Conservation (phyloP, 164 flowering plant genomes). For the Chloranthus sessilifolius region DNA sequence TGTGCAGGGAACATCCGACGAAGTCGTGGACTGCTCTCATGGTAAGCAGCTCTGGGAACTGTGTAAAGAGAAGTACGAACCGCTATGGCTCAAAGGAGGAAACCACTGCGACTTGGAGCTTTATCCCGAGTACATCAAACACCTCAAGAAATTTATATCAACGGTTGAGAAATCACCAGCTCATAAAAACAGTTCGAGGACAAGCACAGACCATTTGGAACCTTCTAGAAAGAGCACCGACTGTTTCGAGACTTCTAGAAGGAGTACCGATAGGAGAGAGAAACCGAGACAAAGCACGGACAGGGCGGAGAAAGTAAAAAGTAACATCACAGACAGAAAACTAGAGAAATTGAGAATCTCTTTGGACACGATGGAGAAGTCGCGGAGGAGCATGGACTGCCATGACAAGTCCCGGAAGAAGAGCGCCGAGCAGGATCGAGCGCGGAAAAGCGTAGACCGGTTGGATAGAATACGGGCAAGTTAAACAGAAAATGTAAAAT, state of each 20-base stretch:
- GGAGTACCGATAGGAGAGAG: slow-evolving; percentile 38
- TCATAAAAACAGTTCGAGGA: slow-evolving; percentile 41
- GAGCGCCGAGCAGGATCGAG: slow-evolving; percentile 61
- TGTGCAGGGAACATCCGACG: slow-evolving; percentile 82
- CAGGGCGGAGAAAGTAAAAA: slow-evolving; percentile 40
- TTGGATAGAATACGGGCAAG: slow-evolving; percentile 58
- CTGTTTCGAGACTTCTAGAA: slow-evolving; percentile 38
- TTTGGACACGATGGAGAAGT: slow-evolving; percentile 60
- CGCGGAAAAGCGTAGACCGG: slow-evolving; percentile 75
- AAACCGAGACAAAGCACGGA: slow-evolving; percentile 38
- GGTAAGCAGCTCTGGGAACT: slow-evolving; percentile 85
- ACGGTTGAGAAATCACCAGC: slow-evolving; percentile 62
- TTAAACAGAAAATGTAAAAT: slow-evolving; percentile 10
- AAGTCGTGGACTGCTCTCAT: slow-evolving; percentile 84
- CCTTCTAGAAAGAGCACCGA: slow-evolving; percentile 47
- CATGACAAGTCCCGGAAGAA: slow-evolving; percentile 55
- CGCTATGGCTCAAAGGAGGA: slow-evolving; percentile 86
- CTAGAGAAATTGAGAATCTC: slow-evolving; percentile 43
- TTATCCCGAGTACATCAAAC: slow-evolving; percentile 67
- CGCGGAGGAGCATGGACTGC: slow-evolving; percentile 72
- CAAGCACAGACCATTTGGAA: slow-evolving; percentile 40
- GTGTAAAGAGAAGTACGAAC: slow-evolving; percentile 84
- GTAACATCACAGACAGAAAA: slow-evolving; percentile 32
- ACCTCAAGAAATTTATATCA: slow-evolving; percentile 71
- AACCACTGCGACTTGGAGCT: slow-evolving; percentile 80